Base-by-base conservation (phyloP, 2,329 filamentous ascomycete genomes). In the Fonsecaea nubica region DNA sequence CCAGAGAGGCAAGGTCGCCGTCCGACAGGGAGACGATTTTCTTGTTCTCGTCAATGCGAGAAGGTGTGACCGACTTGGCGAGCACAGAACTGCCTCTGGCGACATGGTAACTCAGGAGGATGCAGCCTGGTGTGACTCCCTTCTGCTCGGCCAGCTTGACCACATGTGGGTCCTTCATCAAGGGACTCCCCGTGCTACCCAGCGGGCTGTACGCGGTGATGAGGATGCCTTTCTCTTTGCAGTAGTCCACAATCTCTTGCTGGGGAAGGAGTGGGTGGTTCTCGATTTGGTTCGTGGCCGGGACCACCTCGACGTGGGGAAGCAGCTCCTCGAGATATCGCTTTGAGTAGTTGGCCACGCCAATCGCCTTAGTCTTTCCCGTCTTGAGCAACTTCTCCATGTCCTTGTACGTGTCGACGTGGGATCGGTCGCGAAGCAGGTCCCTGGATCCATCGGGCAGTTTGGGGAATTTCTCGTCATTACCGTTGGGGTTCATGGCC, bases 151-250 rank as follows among this genome's bases (percentile, higher is more conserved):
- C 78, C 42, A 82, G 77, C 54, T 78, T 76, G 18, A 80, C 75
- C 33, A 82, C 77, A 4, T 78, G 76, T 63, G 78, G 78, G 0
- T 78, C 78, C 9, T 76, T 77, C 72, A 82, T 77, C 35, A 82
- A 67, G 36, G 80, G 80, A 62, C 77, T 79, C 3, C 80, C 80
- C 8, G 79, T 81, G 73, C 85, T 86, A 12, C 84, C 85, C 15
- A 86, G 82, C 0, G 84, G 83, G 42, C 81, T 84, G 74, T 86
- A 86, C 62, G 85, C 83, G 4, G 81, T 84, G 64, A 86, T 72
- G 73, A 85, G 83, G 69, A 86, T 86, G 25, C 80, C 80, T 63
- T 83, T 81, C 13, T 76, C 70, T 64, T 80, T 80, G 74, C 84
- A 82, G 77, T 80, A 85, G 9, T 81, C 79, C 18, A 77, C 75